Evolutionary conservation across 2,329 filamentous ascomycete genomes (phyloP).

Genomic region (Pyrenochaeta sp.): DNA sequence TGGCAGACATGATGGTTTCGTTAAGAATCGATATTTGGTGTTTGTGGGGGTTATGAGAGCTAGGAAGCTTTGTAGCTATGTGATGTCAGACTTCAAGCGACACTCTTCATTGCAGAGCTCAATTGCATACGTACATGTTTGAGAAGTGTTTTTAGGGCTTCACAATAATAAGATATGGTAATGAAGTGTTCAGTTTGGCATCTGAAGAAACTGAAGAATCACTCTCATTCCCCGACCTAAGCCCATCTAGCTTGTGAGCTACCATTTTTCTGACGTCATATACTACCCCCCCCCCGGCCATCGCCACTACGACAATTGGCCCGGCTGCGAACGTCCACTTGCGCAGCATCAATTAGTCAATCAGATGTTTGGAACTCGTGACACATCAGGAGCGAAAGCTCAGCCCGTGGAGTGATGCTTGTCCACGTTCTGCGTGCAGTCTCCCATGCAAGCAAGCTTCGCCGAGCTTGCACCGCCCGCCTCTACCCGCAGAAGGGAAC

Average conservation of each 20-base stretch:
- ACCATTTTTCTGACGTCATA: slow-evolving; percentile 7
- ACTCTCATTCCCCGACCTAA: too few relatives aligned
- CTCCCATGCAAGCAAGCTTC: neutral
- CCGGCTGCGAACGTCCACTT: slow-evolving; percentile 5
- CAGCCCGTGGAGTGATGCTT: neutral
- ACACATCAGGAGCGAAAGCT: neutral
- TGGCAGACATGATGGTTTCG: slow-evolving; percentile 38
- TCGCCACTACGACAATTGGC: slow-evolving; percentile 17
- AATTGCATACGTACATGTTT: too few relatives aligned
- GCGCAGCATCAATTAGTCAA: slow-evolving; percentile 11
- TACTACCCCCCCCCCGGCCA: slow-evolving; percentile 7
- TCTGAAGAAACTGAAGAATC: too few relatives aligned
- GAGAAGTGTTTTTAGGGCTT: too few relatives aligned
- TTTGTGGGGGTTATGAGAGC: neutral
- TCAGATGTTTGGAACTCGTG: neutral
- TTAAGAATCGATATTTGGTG: neutral
- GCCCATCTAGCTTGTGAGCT: too few relatives aligned
- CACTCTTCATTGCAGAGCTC: too few relatives aligned
- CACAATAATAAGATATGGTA: too few relatives aligned
- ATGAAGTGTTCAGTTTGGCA: neutral
- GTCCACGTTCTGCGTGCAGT: neutral
- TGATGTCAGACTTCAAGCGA: too few relatives aligned
- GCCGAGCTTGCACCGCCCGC: neutral
- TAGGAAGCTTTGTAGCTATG: too few relatives aligned
- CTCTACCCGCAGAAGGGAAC: neutral